Conservation (phyloP, 768 basidiomycete species). For the Fomitopsis serialis region DNA sequence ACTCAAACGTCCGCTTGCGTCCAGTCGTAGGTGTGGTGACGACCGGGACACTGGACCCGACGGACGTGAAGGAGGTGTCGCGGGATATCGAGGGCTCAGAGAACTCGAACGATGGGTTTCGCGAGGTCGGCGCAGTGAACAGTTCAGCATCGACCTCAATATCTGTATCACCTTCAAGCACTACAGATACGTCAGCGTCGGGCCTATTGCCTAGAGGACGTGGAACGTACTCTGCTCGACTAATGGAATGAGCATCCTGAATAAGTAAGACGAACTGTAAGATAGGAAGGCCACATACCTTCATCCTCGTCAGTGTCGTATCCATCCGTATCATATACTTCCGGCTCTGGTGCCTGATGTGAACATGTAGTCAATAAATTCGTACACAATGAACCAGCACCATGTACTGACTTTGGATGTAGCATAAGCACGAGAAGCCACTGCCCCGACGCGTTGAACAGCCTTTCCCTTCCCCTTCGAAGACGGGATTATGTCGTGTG, state of each 20-base stretch:
- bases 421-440: no score
- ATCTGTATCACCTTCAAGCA: conserved; percentile 7
- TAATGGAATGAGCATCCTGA: not conserved
- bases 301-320: not conserved
- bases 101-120: not conserved
- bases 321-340: not conserved
- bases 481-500: no score
- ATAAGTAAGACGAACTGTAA: no score
- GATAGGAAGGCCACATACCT: not conserved
- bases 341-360: no score
- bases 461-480: no score
- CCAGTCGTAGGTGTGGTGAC: not conserved
- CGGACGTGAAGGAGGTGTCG: conserved; percentile 7
- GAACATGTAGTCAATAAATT: no score
- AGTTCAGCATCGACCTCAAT: no score
- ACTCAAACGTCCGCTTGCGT: conserved; percentile 6
- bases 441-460: no score
- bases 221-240: not conserved
- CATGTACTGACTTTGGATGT: no score
- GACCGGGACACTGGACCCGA: not conserved
- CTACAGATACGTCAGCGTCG: not conserved
- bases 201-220: not conserved
- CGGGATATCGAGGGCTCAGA: conserved; percentile 3
- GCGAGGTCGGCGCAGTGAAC: no score
- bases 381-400: no score